A percentile compares a stretch with the other conserved stretches of the same genome.
Conservation (phyloP, 192 early-diverging fungal genomes). For the Backusella luteola region DNA sequence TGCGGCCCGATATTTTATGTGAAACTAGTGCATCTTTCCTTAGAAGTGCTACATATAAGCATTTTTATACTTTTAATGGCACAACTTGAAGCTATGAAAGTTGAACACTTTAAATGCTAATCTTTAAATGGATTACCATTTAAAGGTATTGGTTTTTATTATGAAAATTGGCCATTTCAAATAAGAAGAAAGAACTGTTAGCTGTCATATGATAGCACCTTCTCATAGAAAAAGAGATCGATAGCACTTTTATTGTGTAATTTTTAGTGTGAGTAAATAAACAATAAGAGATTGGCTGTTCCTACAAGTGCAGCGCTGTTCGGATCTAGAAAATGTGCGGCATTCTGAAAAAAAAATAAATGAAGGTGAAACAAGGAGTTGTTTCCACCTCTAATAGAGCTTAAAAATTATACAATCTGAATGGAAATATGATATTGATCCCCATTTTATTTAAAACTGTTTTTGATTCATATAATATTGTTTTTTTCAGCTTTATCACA, state of each 20-base stretch:
- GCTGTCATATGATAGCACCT: too few species aligned
- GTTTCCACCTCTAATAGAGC: not conserved
- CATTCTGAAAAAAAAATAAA: not conserved
- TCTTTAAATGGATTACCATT: too few species aligned
- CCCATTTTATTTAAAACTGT: not conserved
- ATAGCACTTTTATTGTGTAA: not conserved
- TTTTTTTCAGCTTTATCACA: not conserved
- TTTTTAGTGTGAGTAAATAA: not conserved
- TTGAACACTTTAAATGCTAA: too few species aligned
- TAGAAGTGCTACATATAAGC: not conserved
- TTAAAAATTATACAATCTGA: not conserved
- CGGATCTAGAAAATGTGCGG: not conserved
- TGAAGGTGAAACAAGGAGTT: not conserved
- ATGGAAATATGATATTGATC: not conserved
- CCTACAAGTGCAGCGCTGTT: not conserved
- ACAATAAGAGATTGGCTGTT: not conserved
- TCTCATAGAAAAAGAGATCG: too few species aligned
- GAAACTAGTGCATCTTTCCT: not conserved
- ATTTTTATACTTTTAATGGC: not conserved
- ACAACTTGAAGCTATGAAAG: not conserved
- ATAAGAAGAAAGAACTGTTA: too few species aligned
- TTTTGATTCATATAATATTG: not conserved
- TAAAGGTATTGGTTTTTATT: too few species aligned
- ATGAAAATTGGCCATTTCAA: too few species aligned
- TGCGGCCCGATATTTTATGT: slow-evolving; percentile 1